These are phyloP conservation scores for Penicillium sp. DNA, from an alignment of 2,329 filamentous ascomycete genomes.

Conservation along the genomic window DNA sequence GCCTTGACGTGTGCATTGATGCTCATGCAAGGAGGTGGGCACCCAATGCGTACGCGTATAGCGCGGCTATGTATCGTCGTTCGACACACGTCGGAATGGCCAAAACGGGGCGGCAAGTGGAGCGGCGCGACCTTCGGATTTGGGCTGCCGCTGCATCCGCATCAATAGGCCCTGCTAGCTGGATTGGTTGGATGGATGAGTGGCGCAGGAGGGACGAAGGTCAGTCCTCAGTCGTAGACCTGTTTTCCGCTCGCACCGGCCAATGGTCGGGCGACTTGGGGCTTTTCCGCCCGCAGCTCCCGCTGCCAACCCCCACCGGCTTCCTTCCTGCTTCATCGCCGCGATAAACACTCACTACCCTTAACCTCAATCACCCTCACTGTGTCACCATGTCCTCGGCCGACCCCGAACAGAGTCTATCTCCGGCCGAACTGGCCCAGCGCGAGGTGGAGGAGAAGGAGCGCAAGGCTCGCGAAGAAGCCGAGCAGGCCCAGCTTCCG, in stretches of 20 bases:
- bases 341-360: background rate
- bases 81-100: background rate
- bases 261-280: background rate
- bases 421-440: constrained; percentile 41
- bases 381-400: constrained; percentile 31
- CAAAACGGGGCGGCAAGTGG: background rate
- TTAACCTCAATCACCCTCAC: constrained; percentile 3
- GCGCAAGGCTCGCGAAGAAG: constrained; percentile 68
- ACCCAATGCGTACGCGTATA: constrained; percentile 16
- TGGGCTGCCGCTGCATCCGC: no score
- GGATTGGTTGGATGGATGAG: no score
- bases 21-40: constrained; percentile 15
- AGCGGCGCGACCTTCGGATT: background rate
- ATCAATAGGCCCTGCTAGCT: no score
- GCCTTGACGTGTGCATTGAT: constrained; percentile 10
- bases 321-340: background rate
- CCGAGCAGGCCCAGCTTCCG: constrained; percentile 84
- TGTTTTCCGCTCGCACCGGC: no score
- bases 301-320: background rate
- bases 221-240: no score
- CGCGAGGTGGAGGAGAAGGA: constrained; percentile 57
- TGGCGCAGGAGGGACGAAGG: no score
- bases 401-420: constrained; percentile 31
- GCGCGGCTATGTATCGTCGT: constrained; percentile 16
- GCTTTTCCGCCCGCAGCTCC: no score